Base-by-base conservation (phyloP, 495 filamentous ascomycete species). In the Mytilinidion resinicola region DNA sequence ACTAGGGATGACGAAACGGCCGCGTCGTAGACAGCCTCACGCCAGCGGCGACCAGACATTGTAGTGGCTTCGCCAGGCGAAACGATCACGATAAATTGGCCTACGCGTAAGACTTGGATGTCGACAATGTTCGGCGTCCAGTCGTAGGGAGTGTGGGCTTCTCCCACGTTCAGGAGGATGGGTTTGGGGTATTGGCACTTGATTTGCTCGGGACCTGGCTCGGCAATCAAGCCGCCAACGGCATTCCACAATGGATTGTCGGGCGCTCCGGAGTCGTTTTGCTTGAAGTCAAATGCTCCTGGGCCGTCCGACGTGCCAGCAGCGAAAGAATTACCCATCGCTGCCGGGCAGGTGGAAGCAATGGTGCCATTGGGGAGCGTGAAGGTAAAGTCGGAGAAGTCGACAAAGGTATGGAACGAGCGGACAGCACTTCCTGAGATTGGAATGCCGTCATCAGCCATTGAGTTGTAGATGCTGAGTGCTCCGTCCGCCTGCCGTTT, bases 61-160 rank as follows among this genome's bases (percentile, higher is more conserved):
- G 92, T 96, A 0, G 87, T 95, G 9, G 89, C 91, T 73, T 96
- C 93, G 51, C 93, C 93, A 0, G 91, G 87, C 19, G 85, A 87
- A 25, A 96, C 81, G 59, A 98, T 84, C 57, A 96, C 86, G 48
- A 95, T 76, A 15, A 98, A 73, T 67, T 95, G 91, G 8, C 93
- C 93, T 4, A 95, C 87, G 33, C 93, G 85, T 34, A 96, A 78
- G 19, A 88, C 76, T 68, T 98, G 93, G 37, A 98, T 81, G 68
- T 98, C 92, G 36, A 96, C 91, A 53, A 98, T 85, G 60, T 96
- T 95, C 5, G 93, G 90, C 2, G 85, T 84, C 93, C 93, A 98
- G 14, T 81, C 76, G 72, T 98, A 98, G 0, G 93, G 93, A 20
- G 70, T 74, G 35, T 76, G 77, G 47, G 90, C 83, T 63, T 89